Conservation (phyloP, 106 monocot genomes). For the Hemerocallis citrina region DNA sequence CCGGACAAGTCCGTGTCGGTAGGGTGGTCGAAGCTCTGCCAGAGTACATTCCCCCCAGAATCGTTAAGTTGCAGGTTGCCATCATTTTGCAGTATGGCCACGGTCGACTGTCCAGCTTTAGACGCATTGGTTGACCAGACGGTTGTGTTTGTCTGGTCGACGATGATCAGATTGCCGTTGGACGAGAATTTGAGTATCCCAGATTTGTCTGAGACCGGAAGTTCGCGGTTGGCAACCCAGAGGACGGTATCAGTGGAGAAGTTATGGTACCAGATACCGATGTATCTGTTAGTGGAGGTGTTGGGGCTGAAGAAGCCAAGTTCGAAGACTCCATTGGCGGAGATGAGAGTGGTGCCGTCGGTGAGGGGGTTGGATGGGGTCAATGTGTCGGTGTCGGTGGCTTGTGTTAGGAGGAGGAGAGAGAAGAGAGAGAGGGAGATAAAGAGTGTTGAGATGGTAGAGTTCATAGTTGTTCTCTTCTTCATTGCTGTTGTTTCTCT, state of each 20-base stretch:
- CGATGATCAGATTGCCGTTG: slow-evolving; percentile 25
- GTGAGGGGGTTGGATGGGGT: not conserved
- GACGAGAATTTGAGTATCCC: slow-evolving; percentile 10
- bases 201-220: slow-evolving; percentile 13
- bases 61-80: slow-evolving; percentile 28
- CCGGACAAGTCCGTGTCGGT: slow-evolving; percentile 32
- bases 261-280: slow-evolving; percentile 44
- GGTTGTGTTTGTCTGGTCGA: not conserved
- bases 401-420: not conserved
- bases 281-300: slow-evolving; percentile 17
- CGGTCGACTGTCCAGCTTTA: not conserved
- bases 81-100: too few relatives aligned
- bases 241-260: slow-evolving; percentile 19
- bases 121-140: slow-evolving; percentile 29
- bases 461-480: too few relatives aligned
- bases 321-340: slow-evolving; percentile 12
- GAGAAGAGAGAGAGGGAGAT: not conserved
- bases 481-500: too few relatives aligned
- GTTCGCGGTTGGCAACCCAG: slow-evolving; percentile 57
- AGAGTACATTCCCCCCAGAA: slow-evolving; percentile 1
- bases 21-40: slow-evolving; percentile 62
- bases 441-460: too few relatives aligned
- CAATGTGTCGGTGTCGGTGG: not conserved
- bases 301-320: slow-evolving; percentile 48
- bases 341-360: slow-evolving; percentile 25